phyloP scores from a whole-genome alignment of 75 land plant genomes.

The Picea sitchensis region DNA sequence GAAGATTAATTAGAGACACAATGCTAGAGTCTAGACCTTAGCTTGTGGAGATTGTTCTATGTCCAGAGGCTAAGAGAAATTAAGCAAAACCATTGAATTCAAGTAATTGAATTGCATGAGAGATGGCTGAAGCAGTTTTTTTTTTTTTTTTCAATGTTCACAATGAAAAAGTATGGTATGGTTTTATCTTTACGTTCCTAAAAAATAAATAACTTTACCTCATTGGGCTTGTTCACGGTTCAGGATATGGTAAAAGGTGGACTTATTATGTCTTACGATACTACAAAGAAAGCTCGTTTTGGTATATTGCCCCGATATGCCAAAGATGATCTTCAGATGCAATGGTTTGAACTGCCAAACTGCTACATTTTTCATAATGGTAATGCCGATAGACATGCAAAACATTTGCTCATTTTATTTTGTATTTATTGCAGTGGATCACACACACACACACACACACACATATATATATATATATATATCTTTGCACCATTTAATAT shows the following conservation, averaged over 20 bases:
- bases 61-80: slow-evolving; percentile 2
- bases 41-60: not conserved
- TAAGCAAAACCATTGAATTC: not conserved
- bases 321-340: slow-evolving; percentile 66
- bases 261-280: slow-evolving; percentile 61
- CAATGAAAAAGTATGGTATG: not conserved
- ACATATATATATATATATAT: not conserved
- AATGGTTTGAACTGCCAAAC: slow-evolving; percentile 92
- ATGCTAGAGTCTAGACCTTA: no score
- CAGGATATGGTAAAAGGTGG: slow-evolving; percentile 85
- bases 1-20: no score
- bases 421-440: not conserved
- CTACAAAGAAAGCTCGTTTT: slow-evolving; percentile 65
- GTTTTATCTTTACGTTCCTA: not conserved
- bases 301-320: slow-evolving; percentile 96
- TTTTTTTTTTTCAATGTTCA: not conserved
- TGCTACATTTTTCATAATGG: slow-evolving; percentile 96
- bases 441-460: not conserved
- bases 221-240: not conserved
- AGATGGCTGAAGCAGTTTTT: not conserved
- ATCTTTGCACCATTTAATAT: not conserved
- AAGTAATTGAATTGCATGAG: not conserved
- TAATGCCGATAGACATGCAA: slow-evolving; percentile 10
- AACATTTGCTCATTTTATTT: not conserved
- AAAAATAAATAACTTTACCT: not conserved